Conservation (phyloP, 148 eudicot genomes). For the Heliosperma pusillum region DNA sequence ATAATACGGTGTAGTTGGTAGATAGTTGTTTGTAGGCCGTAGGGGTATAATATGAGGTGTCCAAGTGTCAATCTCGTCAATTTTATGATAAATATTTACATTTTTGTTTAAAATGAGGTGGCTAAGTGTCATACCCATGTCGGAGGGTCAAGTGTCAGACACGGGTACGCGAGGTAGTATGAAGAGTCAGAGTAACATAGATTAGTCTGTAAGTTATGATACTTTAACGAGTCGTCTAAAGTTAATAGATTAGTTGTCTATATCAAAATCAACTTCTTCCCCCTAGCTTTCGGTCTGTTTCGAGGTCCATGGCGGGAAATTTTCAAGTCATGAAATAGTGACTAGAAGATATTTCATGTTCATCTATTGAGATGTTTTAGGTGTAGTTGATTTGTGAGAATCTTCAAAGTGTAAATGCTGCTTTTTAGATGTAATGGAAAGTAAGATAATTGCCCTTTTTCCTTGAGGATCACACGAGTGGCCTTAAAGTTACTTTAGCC, state of each 20-base stretch:
- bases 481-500: constrained; percentile 21
- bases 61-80: too few species aligned
- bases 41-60: too few species aligned
- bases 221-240: too few species aligned
- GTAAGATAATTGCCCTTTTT: neutral
- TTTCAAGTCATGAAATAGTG: constrained; percentile 12
- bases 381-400: neutral
- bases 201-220: neutral
- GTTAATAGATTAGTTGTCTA: too few species aligned
- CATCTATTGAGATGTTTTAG: neutral
- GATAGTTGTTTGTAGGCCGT: too few species aligned
- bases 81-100: too few species aligned
- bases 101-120: too few species aligned
- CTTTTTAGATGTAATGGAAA: constrained; percentile 18
- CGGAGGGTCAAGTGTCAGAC: too few species aligned
- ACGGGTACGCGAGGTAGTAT: neutral
- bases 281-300: neutral
- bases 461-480: constrained; percentile 13
- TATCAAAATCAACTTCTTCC: too few species aligned
- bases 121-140: too few species aligned
- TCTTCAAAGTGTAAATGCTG: constrained; percentile 3
- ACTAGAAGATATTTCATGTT: constrained; percentile 14
- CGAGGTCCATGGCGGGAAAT: neutral
- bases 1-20: too few species aligned
- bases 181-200: too few species aligned